Conservation (phyloP, 2,329 filamentous ascomycete genomes). For the Neopestalotiopsis sp. region DNA sequence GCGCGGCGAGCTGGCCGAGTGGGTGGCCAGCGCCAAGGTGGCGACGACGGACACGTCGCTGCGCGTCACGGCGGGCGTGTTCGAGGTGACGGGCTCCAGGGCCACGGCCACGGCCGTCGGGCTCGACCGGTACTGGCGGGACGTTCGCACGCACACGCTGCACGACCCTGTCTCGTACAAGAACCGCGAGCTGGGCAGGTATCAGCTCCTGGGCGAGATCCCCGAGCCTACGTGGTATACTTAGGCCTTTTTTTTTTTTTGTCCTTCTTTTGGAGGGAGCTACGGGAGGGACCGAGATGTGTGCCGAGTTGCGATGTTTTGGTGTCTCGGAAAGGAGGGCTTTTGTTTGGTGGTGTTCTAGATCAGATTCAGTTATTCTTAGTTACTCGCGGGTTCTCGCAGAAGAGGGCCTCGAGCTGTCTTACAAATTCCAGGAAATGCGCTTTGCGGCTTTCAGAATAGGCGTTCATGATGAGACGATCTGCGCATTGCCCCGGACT, state of each 20-base stretch:
- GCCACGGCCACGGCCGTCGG: slow-evolving; percentile 63
- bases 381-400: neutral
- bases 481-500: neutral
- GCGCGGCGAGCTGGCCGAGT: slow-evolving; percentile 66
- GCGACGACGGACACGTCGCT: slow-evolving; percentile 64
- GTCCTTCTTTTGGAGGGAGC: neutral
- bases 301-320: neutral
- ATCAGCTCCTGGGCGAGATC: slow-evolving; percentile 25
- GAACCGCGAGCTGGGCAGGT: slow-evolving; percentile 65
- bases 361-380: neutral
- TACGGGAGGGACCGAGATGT: neutral
- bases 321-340: neutral
- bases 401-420: neutral
- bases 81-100: slow-evolving; percentile 66
- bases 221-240: slow-evolving; percentile 11
- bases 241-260: neutral
- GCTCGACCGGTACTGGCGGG: slow-evolving; percentile 69
- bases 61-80: slow-evolving; percentile 63
- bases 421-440: neutral
- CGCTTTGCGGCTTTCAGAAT: neutral
- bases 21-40: slow-evolving; percentile 66
- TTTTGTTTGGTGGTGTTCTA: neutral
- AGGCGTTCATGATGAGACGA: neutral
- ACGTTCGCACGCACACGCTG: slow-evolving; percentile 68
- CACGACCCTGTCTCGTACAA: slow-evolving; percentile 74